These are phyloP conservation scores for Acanthamoeba lugdunensis DNA, from an alignment of 208 protist species.

Conservation along the genomic window DNA sequence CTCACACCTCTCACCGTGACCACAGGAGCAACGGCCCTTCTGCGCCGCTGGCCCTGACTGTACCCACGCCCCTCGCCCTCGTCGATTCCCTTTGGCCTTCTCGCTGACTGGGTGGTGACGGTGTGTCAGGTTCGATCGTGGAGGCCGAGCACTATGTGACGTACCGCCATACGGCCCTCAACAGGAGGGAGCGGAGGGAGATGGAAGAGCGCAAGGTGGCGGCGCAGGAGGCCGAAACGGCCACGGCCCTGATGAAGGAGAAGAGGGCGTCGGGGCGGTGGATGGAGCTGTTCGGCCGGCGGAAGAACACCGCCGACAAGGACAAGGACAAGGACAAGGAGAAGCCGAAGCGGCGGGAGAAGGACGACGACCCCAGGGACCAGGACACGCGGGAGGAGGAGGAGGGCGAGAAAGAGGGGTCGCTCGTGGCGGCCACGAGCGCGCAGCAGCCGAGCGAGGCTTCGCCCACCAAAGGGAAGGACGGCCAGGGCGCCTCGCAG, in stretches of 20 bases:
- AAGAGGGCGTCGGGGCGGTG: background rate
- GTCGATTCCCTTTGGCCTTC: background rate
- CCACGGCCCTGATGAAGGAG: background rate
- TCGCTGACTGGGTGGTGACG: background rate
- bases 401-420: background rate
- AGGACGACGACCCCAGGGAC: background rate
- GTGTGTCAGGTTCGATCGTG: background rate
- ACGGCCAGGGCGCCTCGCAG: background rate
- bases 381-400: background rate
- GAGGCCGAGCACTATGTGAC: conserved; percentile 51
- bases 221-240: background rate
- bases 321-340: background rate
- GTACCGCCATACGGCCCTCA: conserved; percentile 48
- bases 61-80: background rate
- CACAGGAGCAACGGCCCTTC: conserved; percentile 27
- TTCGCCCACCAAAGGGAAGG: conserved; percentile 1
- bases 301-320: background rate
- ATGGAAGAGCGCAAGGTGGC: conserved; percentile 26
- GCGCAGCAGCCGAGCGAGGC: background rate
- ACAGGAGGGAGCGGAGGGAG: conserved; percentile 28
- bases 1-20: background rate
- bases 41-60: conserved; percentile 44
- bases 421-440: background rate
- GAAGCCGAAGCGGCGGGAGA: background rate
- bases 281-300: conserved; percentile 13